Evolutionary conservation across 1,139 yeast genomes (phyloP), one percentile per base, ranked within the genome.

Genomic region (Lodderomyces orthopsilosis): DNA sequence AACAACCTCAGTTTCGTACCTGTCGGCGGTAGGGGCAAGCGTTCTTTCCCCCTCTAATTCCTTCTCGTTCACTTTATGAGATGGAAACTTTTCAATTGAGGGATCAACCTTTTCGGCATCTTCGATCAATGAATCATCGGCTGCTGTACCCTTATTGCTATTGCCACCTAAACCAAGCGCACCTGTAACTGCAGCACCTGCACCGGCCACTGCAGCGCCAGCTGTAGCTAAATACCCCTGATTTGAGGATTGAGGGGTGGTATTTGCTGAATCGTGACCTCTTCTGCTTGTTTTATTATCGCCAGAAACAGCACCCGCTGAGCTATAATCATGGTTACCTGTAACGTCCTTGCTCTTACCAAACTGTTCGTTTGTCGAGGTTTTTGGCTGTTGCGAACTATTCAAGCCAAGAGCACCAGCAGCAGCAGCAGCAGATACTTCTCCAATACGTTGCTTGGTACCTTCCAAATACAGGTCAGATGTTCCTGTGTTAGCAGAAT

Each of bases 71-170:
- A 24, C 46, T 15, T 45, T 46, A 42, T 60, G 63, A 13, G 55
- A 48, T 15, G 63, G 59, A 13, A 55, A 53, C 15, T 52, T 41
- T 4, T 49, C 51, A 35, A 62, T 65, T 26, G 56, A 59, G 5
- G 56, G 58, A 42, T 46, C 53, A 13, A 47, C 45, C 13, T 51
- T 51, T 30, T 50, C 63, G 6, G 65, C 65, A 8, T 56, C 54
- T 27, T 47, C 52, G 35, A 61, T 53, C 45, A 63, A 53, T 3
- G 62, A 55, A 17, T 57, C 58, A 6, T 41, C 43, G 14, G 38
- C 43, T 27, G 26, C 38, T 41, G 15, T 17, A 9, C 35, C 26
- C 28, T 36, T 33, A 21, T 24, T 17, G 18, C 15, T 8, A 13
- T 26, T n/a, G n/a, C 13, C 33, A 32, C 38, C 26, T 28, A 44